Percentiles rank a stretch among this genome's conserved stretches.
Evolutionary conservation across 2,329 filamentous ascomycete species (phyloP).

Genomic region (Cytospora piceae): DNA sequence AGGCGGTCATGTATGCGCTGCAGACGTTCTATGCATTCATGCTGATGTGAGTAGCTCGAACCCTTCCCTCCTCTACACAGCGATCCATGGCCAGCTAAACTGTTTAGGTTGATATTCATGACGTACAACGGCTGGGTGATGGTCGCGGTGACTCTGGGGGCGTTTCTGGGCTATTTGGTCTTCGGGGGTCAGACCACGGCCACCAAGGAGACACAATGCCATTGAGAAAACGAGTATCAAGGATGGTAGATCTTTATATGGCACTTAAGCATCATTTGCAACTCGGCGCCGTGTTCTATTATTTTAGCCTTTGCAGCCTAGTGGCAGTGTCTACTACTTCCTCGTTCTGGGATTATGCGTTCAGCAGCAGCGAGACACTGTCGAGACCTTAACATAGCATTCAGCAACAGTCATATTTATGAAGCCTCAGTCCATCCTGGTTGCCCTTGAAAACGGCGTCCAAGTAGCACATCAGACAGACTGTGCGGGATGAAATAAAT

Average conservation of each 20-base stretch:
- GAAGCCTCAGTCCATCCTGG: not conserved
- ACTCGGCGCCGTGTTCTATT: not conserved
- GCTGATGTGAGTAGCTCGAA: conserved; percentile 78
- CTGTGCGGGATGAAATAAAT: not conserved
- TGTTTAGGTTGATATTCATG: conserved; percentile 90
- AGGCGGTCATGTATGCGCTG: conserved; percentile 82
- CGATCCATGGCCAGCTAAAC: not conserved
- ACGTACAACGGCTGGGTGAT: conserved; percentile 99
- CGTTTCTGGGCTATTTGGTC: conserved; percentile 82
- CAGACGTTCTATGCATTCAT: conserved; percentile 99
- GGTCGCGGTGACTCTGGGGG: conserved; percentile 85
- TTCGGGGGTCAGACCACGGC: conserved; percentile 74
- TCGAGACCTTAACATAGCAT: conserved; percentile 18
- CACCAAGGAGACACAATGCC: conserved; percentile 88
- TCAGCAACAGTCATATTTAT: not conserved
- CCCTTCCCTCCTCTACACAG: not conserved
- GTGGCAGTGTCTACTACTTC: not conserved
- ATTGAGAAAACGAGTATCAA: conserved; percentile 53
- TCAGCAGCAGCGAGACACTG: not conserved
- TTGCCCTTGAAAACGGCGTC: not conserved
- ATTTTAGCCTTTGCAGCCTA: not conserved
- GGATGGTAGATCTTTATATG: not conserved
- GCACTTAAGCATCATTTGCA: not conserved
- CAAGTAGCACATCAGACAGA: not conserved
- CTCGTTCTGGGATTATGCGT: not conserved